Percentiles rank a stretch among this genome's conserved stretches.
These are phyloP conservation scores for Sporothrix protearum DNA, from an alignment of 2,329 filamentous ascomycete genomes.

Conservation along the genomic window DNA sequence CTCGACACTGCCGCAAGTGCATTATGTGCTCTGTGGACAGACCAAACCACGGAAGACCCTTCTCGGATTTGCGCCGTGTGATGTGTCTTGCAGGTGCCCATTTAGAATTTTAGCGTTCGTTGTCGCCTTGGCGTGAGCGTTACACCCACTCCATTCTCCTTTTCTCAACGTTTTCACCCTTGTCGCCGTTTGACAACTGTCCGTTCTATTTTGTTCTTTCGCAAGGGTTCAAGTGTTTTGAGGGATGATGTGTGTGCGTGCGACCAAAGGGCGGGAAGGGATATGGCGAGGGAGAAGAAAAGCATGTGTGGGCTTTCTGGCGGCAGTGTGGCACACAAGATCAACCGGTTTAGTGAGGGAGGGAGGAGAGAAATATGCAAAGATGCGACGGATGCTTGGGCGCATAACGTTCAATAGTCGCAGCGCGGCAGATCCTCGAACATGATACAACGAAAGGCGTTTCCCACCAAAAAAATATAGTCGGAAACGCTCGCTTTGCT, in stretches of 20 bases:
- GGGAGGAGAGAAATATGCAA: not conserved
- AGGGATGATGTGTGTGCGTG: not conserved
- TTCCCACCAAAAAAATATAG: not conserved
- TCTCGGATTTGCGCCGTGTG: not conserved
- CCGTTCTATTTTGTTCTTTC: not conserved
- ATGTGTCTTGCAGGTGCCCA: constrained; percentile 1
- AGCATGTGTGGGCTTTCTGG: not conserved
- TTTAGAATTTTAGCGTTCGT: not conserved
- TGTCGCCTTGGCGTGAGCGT: constrained; percentile 1
- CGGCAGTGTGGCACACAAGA: not conserved
- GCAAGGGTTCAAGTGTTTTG: not conserved
- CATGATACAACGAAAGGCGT: constrained; percentile 4
- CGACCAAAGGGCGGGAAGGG: constrained; percentile 8
- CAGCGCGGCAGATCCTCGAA: constrained; percentile 4
- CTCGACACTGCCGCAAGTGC: not conserved
- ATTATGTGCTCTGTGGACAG: not conserved
- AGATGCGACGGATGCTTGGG: not conserved
- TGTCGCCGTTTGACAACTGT: not conserved
- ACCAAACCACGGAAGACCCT: not conserved
- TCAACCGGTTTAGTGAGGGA: not conserved
- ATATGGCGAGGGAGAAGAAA: not conserved
- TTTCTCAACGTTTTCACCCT: not conserved
- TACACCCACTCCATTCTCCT: not conserved
- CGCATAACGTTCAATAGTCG: not conserved
- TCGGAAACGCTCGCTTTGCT: not conserved